Evolutionary conservation across 352 stramenopile species (phyloP).

Genomic region (Phytophthora europaea): DNA sequence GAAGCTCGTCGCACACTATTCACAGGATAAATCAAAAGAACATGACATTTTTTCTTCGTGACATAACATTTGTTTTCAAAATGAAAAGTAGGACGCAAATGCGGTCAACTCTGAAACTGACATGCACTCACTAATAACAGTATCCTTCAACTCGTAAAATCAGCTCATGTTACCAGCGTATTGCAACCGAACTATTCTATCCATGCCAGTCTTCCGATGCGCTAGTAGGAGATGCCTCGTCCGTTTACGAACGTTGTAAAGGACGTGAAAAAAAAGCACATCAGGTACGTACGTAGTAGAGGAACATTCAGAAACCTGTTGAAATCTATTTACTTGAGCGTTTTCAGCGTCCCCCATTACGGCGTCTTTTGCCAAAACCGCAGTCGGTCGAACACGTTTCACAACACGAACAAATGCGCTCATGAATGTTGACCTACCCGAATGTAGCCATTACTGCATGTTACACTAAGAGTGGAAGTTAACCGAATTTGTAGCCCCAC

Average conservation of each 20-base stretch:
- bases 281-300: neutral
- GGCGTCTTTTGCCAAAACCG: neutral
- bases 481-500: too few relatives aligned
- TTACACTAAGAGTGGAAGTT: too few relatives aligned
- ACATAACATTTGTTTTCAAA: too few relatives aligned
- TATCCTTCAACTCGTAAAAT: neutral
- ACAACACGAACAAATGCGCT: neutral
- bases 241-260: constrained; percentile 8
- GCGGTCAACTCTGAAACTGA: neutral
- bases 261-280: constrained; percentile 10
- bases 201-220: neutral
- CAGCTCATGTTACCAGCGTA: neutral
- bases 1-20: too few relatives aligned
- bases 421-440: constrained; percentile 6
- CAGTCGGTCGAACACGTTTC: neutral
- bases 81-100: constrained; percentile 11
- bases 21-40: too few relatives aligned
- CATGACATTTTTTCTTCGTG: too few relatives aligned
- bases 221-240: neutral
- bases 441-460: too few relatives aligned
- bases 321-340: neutral
- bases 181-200: neutral
- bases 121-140: neutral
- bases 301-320: neutral
- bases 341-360: constrained; percentile 7